These are phyloP conservation scores for Ophiocordyceps unilateralis DNA, from an alignment of 2,329 filamentous ascomycete genomes.

Conservation along the genomic window DNA sequence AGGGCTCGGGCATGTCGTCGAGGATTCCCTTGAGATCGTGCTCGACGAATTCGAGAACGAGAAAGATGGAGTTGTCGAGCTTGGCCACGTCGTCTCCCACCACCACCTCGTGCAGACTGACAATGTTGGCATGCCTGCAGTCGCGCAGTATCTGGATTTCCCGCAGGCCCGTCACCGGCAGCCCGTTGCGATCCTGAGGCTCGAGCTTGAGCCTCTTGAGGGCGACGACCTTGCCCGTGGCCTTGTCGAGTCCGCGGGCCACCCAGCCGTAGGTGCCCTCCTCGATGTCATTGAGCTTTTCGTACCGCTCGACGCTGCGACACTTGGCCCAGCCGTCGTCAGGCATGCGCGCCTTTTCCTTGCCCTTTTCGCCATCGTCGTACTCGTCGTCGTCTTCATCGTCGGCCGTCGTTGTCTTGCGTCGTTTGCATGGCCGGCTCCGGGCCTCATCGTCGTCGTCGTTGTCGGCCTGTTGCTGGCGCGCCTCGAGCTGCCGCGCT, in stretches of 20 bases:
- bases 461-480: background rate
- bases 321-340: slow-evolving; percentile 52
- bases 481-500: slow-evolving; percentile 45
- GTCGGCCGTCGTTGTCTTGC: slow-evolving; percentile 33
- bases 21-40: slow-evolving; percentile 90
- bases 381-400: slow-evolving; percentile 8
- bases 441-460: slow-evolving; percentile 13
- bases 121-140: slow-evolving; percentile 67
- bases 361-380: slow-evolving; percentile 19
- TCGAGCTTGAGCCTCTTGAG: slow-evolving; percentile 91
- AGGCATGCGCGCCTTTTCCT: too few species aligned
- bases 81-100: slow-evolving; percentile 44
- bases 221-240: slow-evolving; percentile 67
- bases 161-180: slow-evolving; percentile 80
- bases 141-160: slow-evolving; percentile 86
- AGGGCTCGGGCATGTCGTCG: slow-evolving; percentile 87
- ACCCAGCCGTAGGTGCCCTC: slow-evolving; percentile 96
- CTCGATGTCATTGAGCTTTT: slow-evolving; percentile 90
- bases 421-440: slow-evolving; percentile 42
- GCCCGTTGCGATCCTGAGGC: slow-evolving; percentile 49
- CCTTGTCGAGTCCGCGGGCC: slow-evolving; percentile 58
- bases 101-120: slow-evolving; percentile 68
- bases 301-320: slow-evolving; percentile 71
- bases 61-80: slow-evolving; percentile 51
- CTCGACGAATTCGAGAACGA: slow-evolving; percentile 95